These are phyloP conservation scores for Rubia yunnanensis DNA, from an alignment of 257 asterid genomes.

Conservation along the genomic window DNA sequence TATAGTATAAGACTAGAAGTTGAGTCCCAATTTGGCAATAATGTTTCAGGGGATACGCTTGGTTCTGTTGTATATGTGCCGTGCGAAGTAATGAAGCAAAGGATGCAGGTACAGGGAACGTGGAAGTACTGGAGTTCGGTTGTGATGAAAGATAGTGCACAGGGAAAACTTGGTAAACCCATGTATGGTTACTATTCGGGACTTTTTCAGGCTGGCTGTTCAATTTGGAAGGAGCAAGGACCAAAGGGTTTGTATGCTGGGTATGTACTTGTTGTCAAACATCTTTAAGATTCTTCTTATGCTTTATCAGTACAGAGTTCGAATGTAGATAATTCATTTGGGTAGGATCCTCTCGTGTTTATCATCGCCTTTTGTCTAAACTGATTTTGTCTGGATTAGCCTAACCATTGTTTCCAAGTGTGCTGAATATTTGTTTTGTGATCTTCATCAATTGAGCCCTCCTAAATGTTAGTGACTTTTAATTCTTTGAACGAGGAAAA, in stretches of 20 bases:
- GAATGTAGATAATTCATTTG: neutral
- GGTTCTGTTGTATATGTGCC: conserved; percentile 74
- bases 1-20: too few species aligned
- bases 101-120: conserved; percentile 85
- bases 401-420: neutral
- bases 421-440: neutral
- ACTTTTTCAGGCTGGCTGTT: conserved; percentile 75
- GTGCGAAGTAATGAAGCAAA: conserved; percentile 83
- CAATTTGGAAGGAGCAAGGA: conserved; percentile 83
- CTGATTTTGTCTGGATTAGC: neutral
- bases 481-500: neutral
- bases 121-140: conserved; percentile 65
- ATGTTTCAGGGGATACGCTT: conserved; percentile 64
- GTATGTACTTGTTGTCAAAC: conserved; percentile 23
- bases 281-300: neutral
- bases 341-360: neutral
- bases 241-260: conserved; percentile 69
- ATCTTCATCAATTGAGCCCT: neutral
- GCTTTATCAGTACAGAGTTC: neutral
- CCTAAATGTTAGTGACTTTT: neutral
- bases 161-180: conserved; percentile 30
- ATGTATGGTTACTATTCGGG: conserved; percentile 69
- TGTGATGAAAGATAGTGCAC: conserved; percentile 36
- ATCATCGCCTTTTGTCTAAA: neutral
- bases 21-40: neutral